Evolutionary conservation across 805 yeast genomes (phyloP), one percentile per base, ranked within the genome.

Genomic region (Ogataea polymorpha): DNA sequence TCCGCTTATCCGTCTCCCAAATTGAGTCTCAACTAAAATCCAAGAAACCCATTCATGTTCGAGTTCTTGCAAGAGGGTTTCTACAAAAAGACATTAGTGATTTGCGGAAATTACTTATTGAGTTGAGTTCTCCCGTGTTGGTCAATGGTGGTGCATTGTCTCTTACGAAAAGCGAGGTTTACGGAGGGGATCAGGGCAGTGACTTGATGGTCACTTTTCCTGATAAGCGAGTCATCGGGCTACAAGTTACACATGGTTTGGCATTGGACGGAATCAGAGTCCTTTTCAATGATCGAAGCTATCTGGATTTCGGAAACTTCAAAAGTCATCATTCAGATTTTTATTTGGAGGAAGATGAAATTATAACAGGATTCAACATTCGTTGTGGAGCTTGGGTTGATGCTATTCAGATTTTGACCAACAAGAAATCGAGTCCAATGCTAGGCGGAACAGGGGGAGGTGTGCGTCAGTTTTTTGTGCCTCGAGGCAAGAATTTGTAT

Each of bases 311-410:
- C 37, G 93, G 91, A 4, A 75, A 76, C 18, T 65, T 68, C 41
- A 80, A 74, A 5, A 49, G 50, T 8, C 68, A 75, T 43, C 80
- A 70, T 46, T 55, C 80, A 0, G 89, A 82, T 44, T 74, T 82
- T 43, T 58, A 56, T 1, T 53, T 89, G n/a, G 65, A 66, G 3
- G 59, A 59, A 0, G 86, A 79, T 34, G 96, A 91, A 56, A 44
- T 49, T 8, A 66, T 91, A 6, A 59, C 69, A 3, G 83, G 82
- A 18, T 66, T 90, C 40, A 70, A 73, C 31, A 65, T 88, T 33
- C 71, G 95, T 49, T 70, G 79, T 30, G 98, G 98, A 9, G 79
- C 72, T 2, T 93, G 98, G 97, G 69, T 93, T 5, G 98, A 93
- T 67, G 96, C 83, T 1, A 66, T 87, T 16, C 93, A 86, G 56